These are phyloP conservation scores for Curvularia verruculosa DNA, from an alignment of 2,329 filamentous ascomycete species.

Conservation along the genomic window DNA sequence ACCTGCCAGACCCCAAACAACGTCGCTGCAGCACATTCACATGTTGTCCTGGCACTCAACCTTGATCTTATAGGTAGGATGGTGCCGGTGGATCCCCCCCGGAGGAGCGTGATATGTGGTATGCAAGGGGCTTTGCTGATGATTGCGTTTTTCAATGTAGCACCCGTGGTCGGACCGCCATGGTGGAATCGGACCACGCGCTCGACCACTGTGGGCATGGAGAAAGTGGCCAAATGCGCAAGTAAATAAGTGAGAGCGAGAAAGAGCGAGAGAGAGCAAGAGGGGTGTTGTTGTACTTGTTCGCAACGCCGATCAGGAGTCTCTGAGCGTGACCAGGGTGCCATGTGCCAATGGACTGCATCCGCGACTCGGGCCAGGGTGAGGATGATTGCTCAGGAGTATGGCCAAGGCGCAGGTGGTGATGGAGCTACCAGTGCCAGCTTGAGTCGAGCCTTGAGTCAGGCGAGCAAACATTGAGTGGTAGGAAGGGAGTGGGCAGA, in stretches of 20 bases:
- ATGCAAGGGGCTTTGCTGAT: conserved; percentile 37
- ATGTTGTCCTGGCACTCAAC: conserved; percentile 26
- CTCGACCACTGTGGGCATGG: not conserved
- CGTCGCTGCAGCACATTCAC: conserved; percentile 5
- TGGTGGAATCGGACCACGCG: conserved; percentile 21
- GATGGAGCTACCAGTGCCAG: not conserved
- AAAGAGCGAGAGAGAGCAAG: conserved; percentile 12
- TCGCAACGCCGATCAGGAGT: conserved; percentile 20
- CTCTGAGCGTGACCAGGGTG: conserved; percentile 38
- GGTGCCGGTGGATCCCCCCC: conserved; percentile 18
- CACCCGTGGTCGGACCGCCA: conserved; percentile 32
- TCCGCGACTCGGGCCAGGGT: conserved; percentile 26
- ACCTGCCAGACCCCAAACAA: conserved; percentile 3
- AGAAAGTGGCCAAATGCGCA: too few species aligned
- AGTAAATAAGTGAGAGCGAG: too few species aligned
- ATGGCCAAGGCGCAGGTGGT: conserved; percentile 16
- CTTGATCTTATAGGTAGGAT: conserved; percentile 10
- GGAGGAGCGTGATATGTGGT: conserved; percentile 15
- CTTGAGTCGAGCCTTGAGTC: conserved; percentile 19
- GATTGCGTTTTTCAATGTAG: conserved; percentile 31
- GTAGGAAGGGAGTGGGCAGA: too few species aligned
- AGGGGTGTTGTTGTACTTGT: conserved; percentile 8
- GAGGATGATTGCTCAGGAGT: conserved; percentile 13
- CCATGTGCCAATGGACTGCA: conserved; percentile 44
- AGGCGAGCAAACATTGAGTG: not conserved